These are phyloP conservation scores for Waltiozyma sp. DNA, from an alignment of 1,139 yeast species.

Conservation along the genomic window DNA sequence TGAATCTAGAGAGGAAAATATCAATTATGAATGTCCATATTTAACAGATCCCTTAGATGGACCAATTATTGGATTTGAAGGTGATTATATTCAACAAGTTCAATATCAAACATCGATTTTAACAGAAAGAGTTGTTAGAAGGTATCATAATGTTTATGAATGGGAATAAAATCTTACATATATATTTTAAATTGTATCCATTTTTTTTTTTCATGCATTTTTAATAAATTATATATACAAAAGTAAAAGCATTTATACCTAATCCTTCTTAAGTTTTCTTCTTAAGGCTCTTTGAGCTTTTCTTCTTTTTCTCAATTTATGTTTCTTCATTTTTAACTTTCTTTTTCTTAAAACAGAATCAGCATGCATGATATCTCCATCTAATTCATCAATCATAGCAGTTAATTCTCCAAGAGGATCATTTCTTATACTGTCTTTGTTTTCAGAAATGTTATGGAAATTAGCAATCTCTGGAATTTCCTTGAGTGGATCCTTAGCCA, in stretches of 20 bases:
- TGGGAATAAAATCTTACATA: constrained; percentile 33
- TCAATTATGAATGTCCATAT: constrained; percentile 60
- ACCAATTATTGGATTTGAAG: constrained; percentile 64
- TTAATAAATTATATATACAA: too few relatives aligned
- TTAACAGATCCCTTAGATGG: constrained; percentile 56
- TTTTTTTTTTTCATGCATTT: too few relatives aligned
- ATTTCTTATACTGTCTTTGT: background rate
- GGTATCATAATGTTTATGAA: constrained; percentile 20
- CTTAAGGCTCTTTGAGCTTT: constrained; percentile 25
- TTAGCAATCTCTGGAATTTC: constrained; percentile 6
- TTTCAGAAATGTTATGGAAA: background rate
- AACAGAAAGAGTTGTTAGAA: constrained; percentile 27
- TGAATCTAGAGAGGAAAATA: constrained; percentile 54
- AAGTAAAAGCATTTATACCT: too few relatives aligned
- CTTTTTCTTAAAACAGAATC: constrained; percentile 62
- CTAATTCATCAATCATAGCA: background rate
- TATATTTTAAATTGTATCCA: too few relatives aligned
- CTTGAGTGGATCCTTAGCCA: constrained; percentile 1
- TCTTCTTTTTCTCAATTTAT: constrained; percentile 65
- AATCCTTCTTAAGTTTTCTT: constrained; percentile 21
- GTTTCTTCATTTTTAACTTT: constrained; percentile 64
- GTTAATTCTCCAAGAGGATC: constrained; percentile 1
- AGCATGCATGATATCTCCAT: constrained; percentile 16
- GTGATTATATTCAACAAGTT: constrained; percentile 38
- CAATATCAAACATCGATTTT: constrained; percentile 39